Conservation (phyloP, 2,329 filamentous ascomycete species). For the Didymella glomerata region DNA sequence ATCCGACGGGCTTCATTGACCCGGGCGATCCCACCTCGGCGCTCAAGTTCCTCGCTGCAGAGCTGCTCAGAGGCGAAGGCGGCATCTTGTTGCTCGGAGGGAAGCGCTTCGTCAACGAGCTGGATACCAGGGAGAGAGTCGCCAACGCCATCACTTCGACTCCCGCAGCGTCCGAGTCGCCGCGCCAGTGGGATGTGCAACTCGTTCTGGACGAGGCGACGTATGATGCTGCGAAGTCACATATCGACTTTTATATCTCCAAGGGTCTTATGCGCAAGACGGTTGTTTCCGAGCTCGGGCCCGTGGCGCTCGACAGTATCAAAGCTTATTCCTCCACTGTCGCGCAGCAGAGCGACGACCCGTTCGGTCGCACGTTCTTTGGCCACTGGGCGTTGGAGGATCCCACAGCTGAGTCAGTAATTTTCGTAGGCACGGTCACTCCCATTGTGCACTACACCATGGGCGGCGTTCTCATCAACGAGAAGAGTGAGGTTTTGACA, state of each 20-base stretch:
- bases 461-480: slow-evolving; percentile 68
- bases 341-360: slow-evolving; percentile 52
- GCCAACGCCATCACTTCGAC: slow-evolving; percentile 59
- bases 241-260: slow-evolving; percentile 70
- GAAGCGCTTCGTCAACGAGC: slow-evolving; percentile 68
- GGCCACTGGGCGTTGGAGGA: slow-evolving; percentile 65
- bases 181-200: slow-evolving; percentile 66
- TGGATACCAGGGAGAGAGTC: slow-evolving; percentile 66
- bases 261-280: slow-evolving; percentile 68
- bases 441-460: slow-evolving; percentile 73
- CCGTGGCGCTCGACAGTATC: slow-evolving; percentile 53
- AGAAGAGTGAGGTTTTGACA: slow-evolving; percentile 61
- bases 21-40: slow-evolving; percentile 55
- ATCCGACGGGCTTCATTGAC: slow-evolving; percentile 71
- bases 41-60: slow-evolving; percentile 70
- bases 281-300: slow-evolving; percentile 60
- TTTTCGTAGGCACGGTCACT: slow-evolving; percentile 68
- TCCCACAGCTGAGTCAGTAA: slow-evolving; percentile 59
- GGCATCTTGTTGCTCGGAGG: slow-evolving; percentile 64
- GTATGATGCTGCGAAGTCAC: slow-evolving; percentile 61
- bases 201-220: slow-evolving; percentile 68
- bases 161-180: slow-evolving; percentile 1
- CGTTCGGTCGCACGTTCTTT: slow-evolving; percentile 61
- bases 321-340: slow-evolving; percentile 61
- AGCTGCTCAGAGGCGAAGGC: slow-evolving; percentile 69